Base-by-base conservation (phyloP, 257 asterid species). In the Paraleonurus japonicus region DNA sequence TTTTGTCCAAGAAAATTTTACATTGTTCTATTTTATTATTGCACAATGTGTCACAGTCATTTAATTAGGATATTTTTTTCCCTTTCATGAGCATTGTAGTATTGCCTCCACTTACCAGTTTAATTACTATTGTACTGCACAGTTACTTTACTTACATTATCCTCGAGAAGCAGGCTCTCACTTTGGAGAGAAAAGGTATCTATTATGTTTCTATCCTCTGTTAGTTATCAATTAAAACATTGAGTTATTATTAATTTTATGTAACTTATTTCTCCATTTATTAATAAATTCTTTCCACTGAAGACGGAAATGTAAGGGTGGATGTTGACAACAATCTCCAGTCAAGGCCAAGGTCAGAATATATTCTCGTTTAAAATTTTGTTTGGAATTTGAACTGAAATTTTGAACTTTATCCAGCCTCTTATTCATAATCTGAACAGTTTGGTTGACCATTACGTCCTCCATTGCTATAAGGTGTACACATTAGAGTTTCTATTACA, bases 71-170 rank as follows among this genome's bases (percentile, higher is more conserved):
- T 9, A 45, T n/a, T 65, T 15, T 39, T 2, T 11, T 3, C 24
- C 6, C 20, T 3, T 1, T 13, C 13, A 28, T n/a, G 30, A 27
- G 16, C 11, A 64, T 22, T 10, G 12, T 51, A 66, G 16, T 26
- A 16, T 51, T 16, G 30, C 13, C 26, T 62, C 53, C 50, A 28
- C 73, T 73, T 61, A 51, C 69, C 59, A 10, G 26, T 59, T 17
- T 35, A 64, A 22, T 41, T 65, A 20, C 47, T 24, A 55, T 65
- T 74, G 61, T 69, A 7, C 76, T 61, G n/a, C 75, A 17, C 87
- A 94, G 98, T 67, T 91, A 86, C 76, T 91, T 88, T 71, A 84
- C 96, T 47, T 94, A 81, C 78, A 89, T 86, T 75, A 85, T 86
- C 81, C 75, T 91, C 80, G 90, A 86, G 74, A 94, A 91, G 75